phyloP scores from a whole-genome alignment of 257 asterid species.

The Solanum commersonii region DNA sequence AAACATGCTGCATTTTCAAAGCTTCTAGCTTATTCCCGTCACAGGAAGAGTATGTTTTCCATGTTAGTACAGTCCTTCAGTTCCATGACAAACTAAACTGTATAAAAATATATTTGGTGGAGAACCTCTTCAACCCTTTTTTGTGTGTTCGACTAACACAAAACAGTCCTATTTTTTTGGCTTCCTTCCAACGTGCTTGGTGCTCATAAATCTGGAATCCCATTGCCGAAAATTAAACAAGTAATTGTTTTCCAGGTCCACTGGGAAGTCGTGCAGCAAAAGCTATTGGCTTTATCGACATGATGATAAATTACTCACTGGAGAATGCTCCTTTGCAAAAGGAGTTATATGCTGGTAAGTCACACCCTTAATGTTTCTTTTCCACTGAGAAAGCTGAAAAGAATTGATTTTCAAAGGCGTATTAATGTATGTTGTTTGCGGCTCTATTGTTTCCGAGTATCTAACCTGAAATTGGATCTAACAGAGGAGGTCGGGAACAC shows the following conservation, averaged over 20 bases:
- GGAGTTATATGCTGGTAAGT: conserved; percentile 86
- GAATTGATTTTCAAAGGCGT: background rate
- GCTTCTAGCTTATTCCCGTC: background rate
- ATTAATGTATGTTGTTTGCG: background rate
- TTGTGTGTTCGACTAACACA: background rate
- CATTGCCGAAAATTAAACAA: background rate
- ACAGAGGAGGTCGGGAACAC: conserved; percentile 83
- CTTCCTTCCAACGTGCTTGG: background rate
- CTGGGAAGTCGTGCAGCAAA: conserved; percentile 98
- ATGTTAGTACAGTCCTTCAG: background rate
- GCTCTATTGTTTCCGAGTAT: background rate
- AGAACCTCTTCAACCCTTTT: background rate
- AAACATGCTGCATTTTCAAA: background rate
- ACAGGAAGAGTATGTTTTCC: background rate
- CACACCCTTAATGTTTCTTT: background rate
- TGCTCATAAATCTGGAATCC: background rate
- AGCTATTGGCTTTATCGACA: conserved; percentile 96
- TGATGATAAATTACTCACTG: conserved; percentile 89
- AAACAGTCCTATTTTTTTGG: background rate
- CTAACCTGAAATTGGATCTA: conserved; percentile 3
- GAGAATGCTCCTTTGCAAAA: conserved; percentile 95
- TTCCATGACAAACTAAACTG: background rate
- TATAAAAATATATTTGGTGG: background rate
- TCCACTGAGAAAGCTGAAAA: background rate
- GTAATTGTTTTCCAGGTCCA: conserved; percentile 48